Percentiles rank a stretch among this genome's conserved stretches.
Evolutionary conservation across 139 green algal genomes (phyloP).

Genomic region (Coelastrella sp.): DNA sequence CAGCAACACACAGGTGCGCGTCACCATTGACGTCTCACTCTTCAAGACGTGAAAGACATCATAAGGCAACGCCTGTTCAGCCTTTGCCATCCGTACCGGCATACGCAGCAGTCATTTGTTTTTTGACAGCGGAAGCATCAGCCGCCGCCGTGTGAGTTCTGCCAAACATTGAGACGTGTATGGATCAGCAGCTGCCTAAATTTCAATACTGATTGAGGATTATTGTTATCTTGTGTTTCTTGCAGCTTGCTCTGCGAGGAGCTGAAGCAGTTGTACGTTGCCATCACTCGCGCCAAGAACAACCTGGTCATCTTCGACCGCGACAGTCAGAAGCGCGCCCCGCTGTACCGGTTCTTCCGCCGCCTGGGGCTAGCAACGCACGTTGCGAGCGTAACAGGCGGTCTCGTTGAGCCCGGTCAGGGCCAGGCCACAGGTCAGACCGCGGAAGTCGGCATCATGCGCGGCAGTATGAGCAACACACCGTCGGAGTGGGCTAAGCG

Average conservation of each 20-base stretch:
- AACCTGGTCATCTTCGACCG: constrained; percentile 75
- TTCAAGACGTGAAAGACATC: background rate
- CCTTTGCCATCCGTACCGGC: too few species aligned
- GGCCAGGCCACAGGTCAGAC: background rate
- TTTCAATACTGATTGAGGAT: too few species aligned
- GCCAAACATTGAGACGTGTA: too few species aligned
- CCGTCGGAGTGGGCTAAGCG: constrained; percentile 41
- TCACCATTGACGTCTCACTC: background rate
- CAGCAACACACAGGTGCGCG: constrained; percentile 47
- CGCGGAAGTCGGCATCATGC: background rate
- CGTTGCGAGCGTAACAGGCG: constrained; percentile 1
- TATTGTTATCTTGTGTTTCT: background rate
- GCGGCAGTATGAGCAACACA: constrained; percentile 39
- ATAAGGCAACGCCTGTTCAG: background rate
- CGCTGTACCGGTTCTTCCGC: constrained; percentile 29
- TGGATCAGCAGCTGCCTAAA: too few species aligned
- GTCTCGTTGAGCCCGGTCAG: background rate
- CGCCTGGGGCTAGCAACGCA: constrained; percentile 25
- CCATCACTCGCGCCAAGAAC: constrained; percentile 50
- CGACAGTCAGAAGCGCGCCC: background rate
- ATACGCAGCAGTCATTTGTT: too few species aligned
- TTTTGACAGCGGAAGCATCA: too few species aligned
- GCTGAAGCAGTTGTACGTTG: constrained; percentile 74
- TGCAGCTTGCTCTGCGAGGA: constrained; percentile 74
- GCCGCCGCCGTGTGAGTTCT: too few species aligned